A percentile compares a stretch with the other conserved stretches of the same genome.
Conservation (phyloP, 2,329 filamentous ascomycete species). For the Orbilia brochopaga region DNA sequence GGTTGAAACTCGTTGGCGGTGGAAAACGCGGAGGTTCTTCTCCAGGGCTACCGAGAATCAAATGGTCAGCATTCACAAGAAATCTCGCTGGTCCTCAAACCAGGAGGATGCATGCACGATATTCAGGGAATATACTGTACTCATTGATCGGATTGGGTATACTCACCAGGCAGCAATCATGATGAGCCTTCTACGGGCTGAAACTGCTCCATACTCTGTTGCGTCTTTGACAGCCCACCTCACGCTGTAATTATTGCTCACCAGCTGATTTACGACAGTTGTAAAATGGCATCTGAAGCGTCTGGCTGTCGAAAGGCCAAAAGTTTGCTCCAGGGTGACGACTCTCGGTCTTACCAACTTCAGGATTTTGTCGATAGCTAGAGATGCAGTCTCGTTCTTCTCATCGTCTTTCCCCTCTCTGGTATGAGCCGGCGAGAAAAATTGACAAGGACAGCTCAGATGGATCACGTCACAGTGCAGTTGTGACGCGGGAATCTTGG, state of each 20-base stretch:
- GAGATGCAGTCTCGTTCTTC: constrained; percentile 67
- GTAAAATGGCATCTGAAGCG: constrained; percentile 62
- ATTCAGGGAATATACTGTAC: no score
- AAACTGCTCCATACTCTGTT: constrained; percentile 62
- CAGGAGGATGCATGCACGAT: no score
- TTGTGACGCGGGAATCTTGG: constrained; percentile 52
- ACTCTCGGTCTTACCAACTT: constrained; percentile 68
- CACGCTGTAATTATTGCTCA: constrained; percentile 70
- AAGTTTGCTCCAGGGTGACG: constrained; percentile 79
- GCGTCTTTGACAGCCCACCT: constrained; percentile 69
- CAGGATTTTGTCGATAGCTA: constrained; percentile 64
- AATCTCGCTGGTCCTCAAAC: no score
- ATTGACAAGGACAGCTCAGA: constrained; percentile 78
- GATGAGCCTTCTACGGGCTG: constrained; percentile 62
- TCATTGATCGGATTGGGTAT: no score
- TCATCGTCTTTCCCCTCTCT: constrained; percentile 67
- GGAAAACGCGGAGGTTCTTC: constrained; percentile 73
- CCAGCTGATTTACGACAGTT: constrained; percentile 69
- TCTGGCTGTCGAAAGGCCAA: constrained; percentile 66
- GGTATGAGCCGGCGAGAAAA: constrained; percentile 75
- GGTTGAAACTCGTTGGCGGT: constrained; percentile 64
- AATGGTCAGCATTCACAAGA: no score
- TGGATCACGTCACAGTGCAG: constrained; percentile 72
- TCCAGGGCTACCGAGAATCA: constrained; percentile 66
- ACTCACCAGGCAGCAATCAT: constrained; percentile 65